Percentiles rank a stretch among this genome's conserved stretches.
phyloP scores from a whole-genome alignment of 83 land plant genomes.

The Picea engelmannii region DNA sequence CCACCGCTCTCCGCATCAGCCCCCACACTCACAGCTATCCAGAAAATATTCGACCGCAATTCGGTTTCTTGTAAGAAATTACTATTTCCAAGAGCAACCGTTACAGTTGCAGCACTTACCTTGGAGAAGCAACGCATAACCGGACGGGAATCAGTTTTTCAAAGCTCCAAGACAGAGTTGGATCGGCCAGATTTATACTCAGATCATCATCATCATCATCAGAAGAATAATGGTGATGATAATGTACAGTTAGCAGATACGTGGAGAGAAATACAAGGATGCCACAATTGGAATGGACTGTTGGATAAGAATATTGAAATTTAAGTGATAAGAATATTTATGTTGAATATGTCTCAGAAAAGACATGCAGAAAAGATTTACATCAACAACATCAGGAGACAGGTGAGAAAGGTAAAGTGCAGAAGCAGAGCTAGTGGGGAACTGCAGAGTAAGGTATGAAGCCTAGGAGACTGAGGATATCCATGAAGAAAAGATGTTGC shows the following conservation, averaged over 20 bases:
- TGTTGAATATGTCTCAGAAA: too few species aligned
- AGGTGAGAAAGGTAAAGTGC: too few species aligned
- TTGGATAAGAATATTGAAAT: too few species aligned
- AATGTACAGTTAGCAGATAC: not conserved
- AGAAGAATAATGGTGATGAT: not conserved
- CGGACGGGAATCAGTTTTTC: not conserved
- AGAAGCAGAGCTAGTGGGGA: too few species aligned
- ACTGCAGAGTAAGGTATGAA: too few species aligned
- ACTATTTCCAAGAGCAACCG: not conserved
- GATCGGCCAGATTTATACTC: not conserved
- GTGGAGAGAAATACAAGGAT: conserved; percentile 77
- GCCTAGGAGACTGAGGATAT: too few species aligned
- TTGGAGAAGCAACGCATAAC: not conserved
- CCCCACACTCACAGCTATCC: too few species aligned
- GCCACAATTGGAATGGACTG: conserved; percentile 61
- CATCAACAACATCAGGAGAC: too few species aligned
- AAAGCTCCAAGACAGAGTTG: not conserved
- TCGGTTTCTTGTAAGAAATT: not conserved
- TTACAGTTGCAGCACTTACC: not conserved
- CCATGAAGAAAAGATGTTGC: too few species aligned
- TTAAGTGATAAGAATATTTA: too few species aligned
- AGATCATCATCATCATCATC: not conserved
- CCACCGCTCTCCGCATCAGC: too few species aligned
- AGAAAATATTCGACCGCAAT: not conserved
- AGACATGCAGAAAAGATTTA: too few species aligned